Percentiles rank a stretch among this genome's conserved stretches.
Evolutionary conservation across 1,284 basidiomycete genomes (phyloP).

Genomic region (Somion occarium): DNA sequence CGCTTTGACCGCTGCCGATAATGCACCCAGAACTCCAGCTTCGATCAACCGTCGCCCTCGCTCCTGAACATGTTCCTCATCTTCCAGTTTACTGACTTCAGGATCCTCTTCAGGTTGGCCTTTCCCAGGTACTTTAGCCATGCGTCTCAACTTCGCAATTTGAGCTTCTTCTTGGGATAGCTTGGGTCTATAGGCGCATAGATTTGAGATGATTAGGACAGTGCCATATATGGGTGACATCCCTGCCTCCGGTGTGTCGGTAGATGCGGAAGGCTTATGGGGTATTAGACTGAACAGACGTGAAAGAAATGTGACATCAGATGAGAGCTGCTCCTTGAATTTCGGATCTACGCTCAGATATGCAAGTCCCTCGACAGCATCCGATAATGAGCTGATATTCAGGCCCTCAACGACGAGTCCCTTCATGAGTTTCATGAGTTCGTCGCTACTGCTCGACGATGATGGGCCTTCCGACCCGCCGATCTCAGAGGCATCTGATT

Average conservation of each 20-base stretch:
- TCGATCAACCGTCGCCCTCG: slow-evolving; percentile 54
- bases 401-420: slow-evolving; percentile 41
- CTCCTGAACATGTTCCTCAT: slow-evolving; percentile 57
- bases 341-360: slow-evolving; percentile 68
- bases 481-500: slow-evolving; percentile 38
- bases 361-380: slow-evolving; percentile 79
- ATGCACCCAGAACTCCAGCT: slow-evolving; percentile 59
- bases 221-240: slow-evolving; percentile 71
- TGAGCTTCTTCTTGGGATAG: slow-evolving; percentile 79
- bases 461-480: slow-evolving; percentile 27
- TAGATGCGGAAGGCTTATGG: slow-evolving; percentile 30
- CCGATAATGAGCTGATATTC: slow-evolving; percentile 35
- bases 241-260: slow-evolving; percentile 27
- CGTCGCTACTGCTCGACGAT: slow-evolving; percentile 34
- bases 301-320: slow-evolving; percentile 51
- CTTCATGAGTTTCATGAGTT: slow-evolving; percentile 54
- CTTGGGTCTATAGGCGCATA: slow-evolving; percentile 65
- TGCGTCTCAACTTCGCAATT: slow-evolving; percentile 67
- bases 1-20: slow-evolving; percentile 51
- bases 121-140: slow-evolving; percentile 49
- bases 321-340: slow-evolving; percentile 63
- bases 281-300: slow-evolving; percentile 60
- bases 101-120: slow-evolving; percentile 28
- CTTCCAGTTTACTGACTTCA: slow-evolving; percentile 38
- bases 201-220: slow-evolving; percentile 68